phyloP scores from a whole-genome alignment of 805 yeast genomes.

The Sugiyamaella mastotermitis region DNA sequence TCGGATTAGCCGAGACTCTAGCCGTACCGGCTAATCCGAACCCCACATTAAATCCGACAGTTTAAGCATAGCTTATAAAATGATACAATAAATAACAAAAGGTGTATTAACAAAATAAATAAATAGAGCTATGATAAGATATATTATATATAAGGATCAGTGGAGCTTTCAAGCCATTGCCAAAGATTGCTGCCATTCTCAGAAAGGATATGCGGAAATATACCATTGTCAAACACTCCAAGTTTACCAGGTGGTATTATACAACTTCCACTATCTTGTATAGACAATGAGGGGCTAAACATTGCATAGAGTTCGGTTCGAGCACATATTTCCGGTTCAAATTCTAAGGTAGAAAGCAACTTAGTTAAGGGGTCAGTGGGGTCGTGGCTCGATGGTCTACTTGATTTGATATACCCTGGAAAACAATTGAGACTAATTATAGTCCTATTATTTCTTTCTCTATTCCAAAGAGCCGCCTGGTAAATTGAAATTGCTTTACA shows the following conservation, averaged over 20 bases:
- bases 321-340: conserved; percentile 26
- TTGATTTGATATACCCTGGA: conserved; percentile 38
- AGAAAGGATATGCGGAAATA: conserved; percentile 28
- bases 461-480: conserved; percentile 34
- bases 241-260: conserved; percentile 40
- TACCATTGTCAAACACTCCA: conserved; percentile 34
- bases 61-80: too few relatives aligned
- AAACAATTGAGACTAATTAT: conserved; percentile 34
- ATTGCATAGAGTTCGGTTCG: conserved; percentile 39
- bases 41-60: too few relatives aligned
- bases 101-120: too few relatives aligned
- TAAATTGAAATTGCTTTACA: conserved; percentile 39
- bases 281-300: conserved; percentile 34
- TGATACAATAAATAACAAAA: too few relatives aligned
- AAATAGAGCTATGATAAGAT: too few relatives aligned
- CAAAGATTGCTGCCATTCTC: conserved; percentile 32
- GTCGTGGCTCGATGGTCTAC: too few relatives aligned
- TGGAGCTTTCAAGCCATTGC: conserved; percentile 35
- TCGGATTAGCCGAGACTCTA: too few relatives aligned
- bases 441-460: conserved; percentile 28
- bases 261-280: conserved; percentile 32
- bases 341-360: conserved; percentile 9
- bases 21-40: too few relatives aligned
- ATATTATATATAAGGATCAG: too few relatives aligned
- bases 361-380: too few relatives aligned